A percentile compares a stretch with the other conserved stretches of the same genome.
These are phyloP conservation scores for Chaetoceros tenuissimus DNA, from an alignment of 108 stramenopile species.

Conservation along the genomic window DNA sequence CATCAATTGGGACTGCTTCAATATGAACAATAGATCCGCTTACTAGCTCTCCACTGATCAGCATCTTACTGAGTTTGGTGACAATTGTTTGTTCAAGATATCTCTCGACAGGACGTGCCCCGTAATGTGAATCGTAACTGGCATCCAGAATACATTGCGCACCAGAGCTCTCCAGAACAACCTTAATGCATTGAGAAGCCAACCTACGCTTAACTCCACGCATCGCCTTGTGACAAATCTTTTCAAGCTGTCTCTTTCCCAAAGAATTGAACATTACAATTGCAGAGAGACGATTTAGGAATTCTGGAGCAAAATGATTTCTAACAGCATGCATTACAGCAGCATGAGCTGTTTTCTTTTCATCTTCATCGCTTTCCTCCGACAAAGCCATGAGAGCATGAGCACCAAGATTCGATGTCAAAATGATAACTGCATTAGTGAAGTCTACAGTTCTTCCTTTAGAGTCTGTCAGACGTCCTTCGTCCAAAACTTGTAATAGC, in stretches of 20 bases:
- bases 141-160: conserved; percentile 62
- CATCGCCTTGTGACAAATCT: conserved; percentile 79
- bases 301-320: conserved; percentile 82
- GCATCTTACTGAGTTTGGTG: conserved; percentile 72
- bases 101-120: conserved; percentile 79
- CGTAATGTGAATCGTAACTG: conserved; percentile 68
- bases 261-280: conserved; percentile 89
- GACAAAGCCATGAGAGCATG: conserved; percentile 54
- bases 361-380: conserved; percentile 18
- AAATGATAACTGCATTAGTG: conserved; percentile 90
- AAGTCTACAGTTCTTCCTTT: conserved; percentile 95
- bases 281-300: conserved; percentile 93
- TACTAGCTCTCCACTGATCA: conserved; percentile 58
- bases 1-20: conserved; percentile 34
- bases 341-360: conserved; percentile 31
- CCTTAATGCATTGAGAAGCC: conserved; percentile 41
- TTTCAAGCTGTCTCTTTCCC: conserved; percentile 61
- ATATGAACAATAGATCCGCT: conserved; percentile 69
- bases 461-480: conserved; percentile 92
- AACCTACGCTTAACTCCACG: conserved; percentile 55
- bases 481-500: conserved; percentile 90
- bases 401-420: conserved; percentile 92
- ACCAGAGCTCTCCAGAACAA: conserved; percentile 65
- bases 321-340: conserved; percentile 76
- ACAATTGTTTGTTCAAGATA: conserved; percentile 73